phyloP scores from a whole-genome alignment of 1,139 yeast species.

The Groenewaldozyma sp. region DNA sequence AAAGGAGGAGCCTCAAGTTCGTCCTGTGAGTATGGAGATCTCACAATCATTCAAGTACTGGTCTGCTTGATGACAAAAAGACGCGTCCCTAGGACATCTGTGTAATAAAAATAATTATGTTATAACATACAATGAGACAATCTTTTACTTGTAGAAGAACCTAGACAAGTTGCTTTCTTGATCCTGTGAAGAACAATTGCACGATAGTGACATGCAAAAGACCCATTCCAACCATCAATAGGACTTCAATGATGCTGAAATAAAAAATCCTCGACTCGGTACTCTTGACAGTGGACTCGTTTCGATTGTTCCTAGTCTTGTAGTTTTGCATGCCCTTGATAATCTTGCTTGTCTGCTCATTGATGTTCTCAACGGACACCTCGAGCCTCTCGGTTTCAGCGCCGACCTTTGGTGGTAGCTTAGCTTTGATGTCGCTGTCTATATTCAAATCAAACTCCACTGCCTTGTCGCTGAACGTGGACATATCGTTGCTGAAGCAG shows the following conservation, averaged over 20 bases:
- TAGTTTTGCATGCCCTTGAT: conserved; percentile 67
- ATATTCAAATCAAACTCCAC: conserved; percentile 73
- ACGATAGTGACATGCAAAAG: conserved; percentile 73
- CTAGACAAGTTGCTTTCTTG: conserved; percentile 71
- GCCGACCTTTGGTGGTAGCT: conserved; percentile 50
- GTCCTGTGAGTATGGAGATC: conserved; percentile 68
- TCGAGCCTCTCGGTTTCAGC: conserved; percentile 42
- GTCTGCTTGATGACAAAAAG: conserved; percentile 40
- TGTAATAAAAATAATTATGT: conserved; percentile 2
- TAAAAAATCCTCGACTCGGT: conserved; percentile 82
- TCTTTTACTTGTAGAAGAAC: no score
- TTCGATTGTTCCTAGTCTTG: conserved; percentile 86
- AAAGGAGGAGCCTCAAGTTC: conserved; percentile 25
- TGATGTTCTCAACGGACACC: conserved; percentile 48
- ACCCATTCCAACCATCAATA: conserved; percentile 81
- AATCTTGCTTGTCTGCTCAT: conserved; percentile 55
- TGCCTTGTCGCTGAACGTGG: conserved; percentile 77
- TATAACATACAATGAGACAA: neutral
- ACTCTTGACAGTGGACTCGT: conserved; percentile 82
- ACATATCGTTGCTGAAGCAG: conserved; percentile 82
- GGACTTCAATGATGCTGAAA: conserved; percentile 74
- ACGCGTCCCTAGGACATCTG: neutral
- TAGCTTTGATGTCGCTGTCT: conserved; percentile 49
- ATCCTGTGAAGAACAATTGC: conserved; percentile 75
- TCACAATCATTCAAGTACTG: conserved; percentile 81